These are phyloP conservation scores for Pelargonium myrrhifolium DNA, from an alignment of 441 rosid species.

Conservation along the genomic window DNA sequence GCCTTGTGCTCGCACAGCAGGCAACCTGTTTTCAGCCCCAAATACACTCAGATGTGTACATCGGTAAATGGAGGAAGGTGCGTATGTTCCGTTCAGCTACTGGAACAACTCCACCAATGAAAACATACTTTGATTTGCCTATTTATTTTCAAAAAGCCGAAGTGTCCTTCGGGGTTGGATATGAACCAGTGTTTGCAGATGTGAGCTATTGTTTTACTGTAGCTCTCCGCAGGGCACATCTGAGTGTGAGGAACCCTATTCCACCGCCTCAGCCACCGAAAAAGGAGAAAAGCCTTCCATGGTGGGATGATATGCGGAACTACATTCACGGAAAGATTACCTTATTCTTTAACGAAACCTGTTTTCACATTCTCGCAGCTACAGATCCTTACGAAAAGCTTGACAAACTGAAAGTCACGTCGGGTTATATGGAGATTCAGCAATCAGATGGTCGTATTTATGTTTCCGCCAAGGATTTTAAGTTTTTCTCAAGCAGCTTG, in stretches of 20 bases:
- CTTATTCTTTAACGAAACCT: conserved; percentile 61
- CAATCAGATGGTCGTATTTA: conserved; percentile 87
- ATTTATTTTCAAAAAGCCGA: conserved; percentile 72
- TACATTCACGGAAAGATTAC: conserved; percentile 76
- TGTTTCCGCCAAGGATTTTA: conserved; percentile 74
- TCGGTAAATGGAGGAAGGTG: conserved; percentile 99
- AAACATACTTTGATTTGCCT: conserved; percentile 80
- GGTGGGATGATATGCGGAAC: conserved; percentile 99
- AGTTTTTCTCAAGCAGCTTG: conserved; percentile 75
- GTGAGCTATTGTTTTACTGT: conserved; percentile 93
- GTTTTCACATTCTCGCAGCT: conserved; percentile 78
- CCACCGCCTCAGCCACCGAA: conserved; percentile 48
- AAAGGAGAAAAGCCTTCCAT: conserved; percentile 89
- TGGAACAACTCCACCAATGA: conserved; percentile 97
- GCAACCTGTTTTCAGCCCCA: conserved; percentile 98
- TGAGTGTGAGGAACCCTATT: conserved; percentile 68
- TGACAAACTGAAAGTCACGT: conserved; percentile 69
- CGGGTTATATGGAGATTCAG: conserved; percentile 73
- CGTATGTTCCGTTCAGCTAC: conserved; percentile 84
- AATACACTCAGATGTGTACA: conserved; percentile 73
- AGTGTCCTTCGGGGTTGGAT: conserved; percentile 87
- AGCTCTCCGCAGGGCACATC: conserved; percentile 97
- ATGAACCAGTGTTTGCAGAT: conserved; percentile 95
- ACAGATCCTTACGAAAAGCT: conserved; percentile 94
- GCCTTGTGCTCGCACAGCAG: conserved; percentile 95